phyloP scores from a whole-genome alignment of 106 monocot species.

The Platanthera guangdongensis region DNA sequence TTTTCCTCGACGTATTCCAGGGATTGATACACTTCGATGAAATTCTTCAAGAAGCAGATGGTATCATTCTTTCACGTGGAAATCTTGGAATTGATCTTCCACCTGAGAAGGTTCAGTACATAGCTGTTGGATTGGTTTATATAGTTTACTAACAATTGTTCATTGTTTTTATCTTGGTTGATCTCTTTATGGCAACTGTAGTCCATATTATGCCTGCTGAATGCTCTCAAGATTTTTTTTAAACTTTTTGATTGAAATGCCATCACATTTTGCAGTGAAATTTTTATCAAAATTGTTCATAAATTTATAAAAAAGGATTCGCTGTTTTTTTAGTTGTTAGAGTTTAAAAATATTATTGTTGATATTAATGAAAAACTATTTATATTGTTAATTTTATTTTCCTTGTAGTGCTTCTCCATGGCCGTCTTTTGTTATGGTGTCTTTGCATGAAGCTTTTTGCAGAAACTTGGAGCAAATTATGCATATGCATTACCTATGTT shows the following conservation, averaged over 20 bases:
- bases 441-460: background rate
- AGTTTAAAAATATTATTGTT: background rate
- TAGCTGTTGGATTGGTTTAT: background rate
- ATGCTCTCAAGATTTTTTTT: background rate
- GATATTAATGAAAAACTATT: background rate
- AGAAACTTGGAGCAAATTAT: background rate
- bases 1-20: constrained; percentile 23
- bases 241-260: background rate
- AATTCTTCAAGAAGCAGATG: constrained; percentile 91
- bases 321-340: background rate
- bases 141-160: background rate
- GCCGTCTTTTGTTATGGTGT: background rate
- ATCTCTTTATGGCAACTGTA: background rate
- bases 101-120: constrained; percentile 67
- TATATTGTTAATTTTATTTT: background rate
- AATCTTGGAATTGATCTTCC: constrained; percentile 96
- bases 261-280: background rate
- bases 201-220: background rate
- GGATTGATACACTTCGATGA: constrained; percentile 94
- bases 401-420: background rate
- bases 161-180: background rate
- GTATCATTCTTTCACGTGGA: constrained; percentile 91
- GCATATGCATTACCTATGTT: background rate
- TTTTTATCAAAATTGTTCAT: background rate
- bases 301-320: background rate